Evolutionary conservation across 495 filamentous ascomycete genomes (phyloP).

Genomic region (Lasiosphaeria hispida): DNA sequence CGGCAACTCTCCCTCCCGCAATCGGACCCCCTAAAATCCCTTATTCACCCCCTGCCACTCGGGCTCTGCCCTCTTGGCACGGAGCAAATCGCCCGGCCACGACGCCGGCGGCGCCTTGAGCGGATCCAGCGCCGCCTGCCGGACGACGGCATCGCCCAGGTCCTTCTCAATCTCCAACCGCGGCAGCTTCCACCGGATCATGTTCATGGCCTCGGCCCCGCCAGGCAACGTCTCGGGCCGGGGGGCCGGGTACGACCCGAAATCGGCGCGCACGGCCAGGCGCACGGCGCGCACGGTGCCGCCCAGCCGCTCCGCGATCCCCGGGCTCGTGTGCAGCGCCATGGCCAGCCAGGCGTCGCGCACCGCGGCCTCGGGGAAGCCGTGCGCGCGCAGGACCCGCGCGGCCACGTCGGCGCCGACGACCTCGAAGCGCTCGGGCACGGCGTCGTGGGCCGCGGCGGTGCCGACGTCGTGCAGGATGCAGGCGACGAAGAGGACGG

Average conservation of each 20-base stretch:
- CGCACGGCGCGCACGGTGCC: constrained; percentile 36
- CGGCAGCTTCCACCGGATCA: constrained; percentile 32
- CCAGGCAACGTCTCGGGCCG: constrained; percentile 8
- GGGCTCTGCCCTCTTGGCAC: constrained; percentile 30
- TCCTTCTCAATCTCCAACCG: constrained; percentile 45
- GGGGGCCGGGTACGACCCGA: constrained; percentile 28
- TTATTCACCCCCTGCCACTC: constrained; percentile 39
- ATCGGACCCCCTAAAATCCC: constrained; percentile 31
- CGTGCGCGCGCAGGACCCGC: constrained; percentile 26
- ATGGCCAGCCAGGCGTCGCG: constrained; percentile 48
- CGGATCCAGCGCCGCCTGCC: constrained; percentile 37
- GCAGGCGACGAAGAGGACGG: constrained; percentile 38
- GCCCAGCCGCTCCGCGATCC: constrained; percentile 45
- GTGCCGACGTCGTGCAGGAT: constrained; percentile 49
- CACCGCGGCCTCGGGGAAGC: constrained; percentile 25
- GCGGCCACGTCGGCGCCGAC: constrained; percentile 45
- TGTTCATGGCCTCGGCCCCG: constrained; percentile 3
- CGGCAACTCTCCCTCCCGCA: no score
- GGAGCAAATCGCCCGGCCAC: constrained; percentile 37
- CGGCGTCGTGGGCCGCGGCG: constrained; percentile 30
- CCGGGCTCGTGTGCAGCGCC: constrained; percentile 42
- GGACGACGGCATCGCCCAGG: constrained; percentile 44
- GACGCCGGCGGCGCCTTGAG: constrained; percentile 40
- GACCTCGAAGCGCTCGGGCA: constrained; percentile 47
- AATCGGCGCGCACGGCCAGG: constrained; percentile 41